Base-by-base conservation (phyloP, 2,329 filamentous ascomycete genomes). In the Emericellopsis cladophorae region DNA sequence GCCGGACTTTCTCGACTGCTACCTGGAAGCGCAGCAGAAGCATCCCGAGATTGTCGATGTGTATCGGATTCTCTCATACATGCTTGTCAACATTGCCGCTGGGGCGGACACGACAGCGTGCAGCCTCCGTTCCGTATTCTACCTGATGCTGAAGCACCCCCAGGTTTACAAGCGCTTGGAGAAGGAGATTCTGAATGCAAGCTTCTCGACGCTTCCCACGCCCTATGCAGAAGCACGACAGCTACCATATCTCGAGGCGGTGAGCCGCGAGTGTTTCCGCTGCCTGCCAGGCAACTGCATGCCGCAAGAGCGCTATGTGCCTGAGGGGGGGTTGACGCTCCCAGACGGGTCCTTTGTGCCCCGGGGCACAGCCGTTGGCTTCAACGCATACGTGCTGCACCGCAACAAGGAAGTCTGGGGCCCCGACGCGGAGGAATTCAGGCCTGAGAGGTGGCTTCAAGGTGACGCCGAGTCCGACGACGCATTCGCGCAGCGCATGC, bases 221-320 rank as follows among this genome's bases (percentile, higher is more conserved):
- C 56, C 64, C 1, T 73, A 68, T 66, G 47, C 49, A 2, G 60
- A 76, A 48, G 59, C 65, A 1, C 69, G 74, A 45, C 51, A 48
- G 4, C 57, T 78, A 2, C 56, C 65, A 0, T 76, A 75, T 53
- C 65, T 77, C 48, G 72, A 75, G 51, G 73, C 73, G 1, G 74
- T 72, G 39, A 55, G 76, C 6, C 72, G 69, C 32, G 73, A 77
- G 51, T 64, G 68, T 2, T 67, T 77, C 59, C 69, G 73, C 5
- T 55, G 76, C 42, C 66, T 69, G 6, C 72, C 74, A 0, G 61
- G 58, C 2, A 57, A 72, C 3, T 64, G 60, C 12, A 59, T 72
- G 46, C 49, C 63, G 4, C 57, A 76, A 12, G 68, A 74, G 49
- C 67, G 73, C 2, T 51, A 67, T 14, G 70, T 74, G 0, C 72